Percentiles rank a stretch among this genome's conserved stretches.
phyloP scores from a whole-genome alignment of 139 green algal genomes.

The Volvox africanus region DNA sequence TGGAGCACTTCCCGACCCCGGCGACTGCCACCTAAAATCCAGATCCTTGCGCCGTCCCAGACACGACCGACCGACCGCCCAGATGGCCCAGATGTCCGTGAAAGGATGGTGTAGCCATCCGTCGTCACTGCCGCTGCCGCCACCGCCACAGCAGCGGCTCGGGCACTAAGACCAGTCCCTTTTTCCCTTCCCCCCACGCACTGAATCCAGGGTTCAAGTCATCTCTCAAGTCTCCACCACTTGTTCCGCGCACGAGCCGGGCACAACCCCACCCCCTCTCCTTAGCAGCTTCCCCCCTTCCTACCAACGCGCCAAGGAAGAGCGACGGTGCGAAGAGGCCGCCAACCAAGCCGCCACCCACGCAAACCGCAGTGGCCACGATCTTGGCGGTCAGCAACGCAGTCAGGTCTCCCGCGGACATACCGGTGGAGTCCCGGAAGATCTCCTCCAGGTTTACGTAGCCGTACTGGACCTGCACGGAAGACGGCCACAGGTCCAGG shows the following conservation, averaged over 20 bases:
- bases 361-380: constrained; percentile 85
- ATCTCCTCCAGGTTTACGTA: constrained; percentile 77
- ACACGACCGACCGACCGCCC: no score
- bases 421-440: constrained; percentile 63
- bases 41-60: no score
- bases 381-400: constrained; percentile 91
- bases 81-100: no score
- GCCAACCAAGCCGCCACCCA: constrained; percentile 86
- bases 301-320: constrained; percentile 88
- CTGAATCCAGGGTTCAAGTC: no score
- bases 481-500: not conserved
- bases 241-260: not conserved
- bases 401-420: constrained; percentile 56
- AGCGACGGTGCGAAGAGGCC: constrained; percentile 96
- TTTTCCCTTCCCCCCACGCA: no score
- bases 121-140: no score
- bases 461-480: constrained; percentile 69
- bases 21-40: no score
- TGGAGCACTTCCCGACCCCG: no score
- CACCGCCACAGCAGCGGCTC: no score
- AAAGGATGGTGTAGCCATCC: no score
- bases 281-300: constrained; percentile 18
- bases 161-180: no score
- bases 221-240: no score
- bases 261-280: not conserved